Evolutionary conservation across 768 basidiomycete genomes (phyloP), one percentile per base, ranked within the genome.

Genomic region (Boletus rubroflammeus): DNA sequence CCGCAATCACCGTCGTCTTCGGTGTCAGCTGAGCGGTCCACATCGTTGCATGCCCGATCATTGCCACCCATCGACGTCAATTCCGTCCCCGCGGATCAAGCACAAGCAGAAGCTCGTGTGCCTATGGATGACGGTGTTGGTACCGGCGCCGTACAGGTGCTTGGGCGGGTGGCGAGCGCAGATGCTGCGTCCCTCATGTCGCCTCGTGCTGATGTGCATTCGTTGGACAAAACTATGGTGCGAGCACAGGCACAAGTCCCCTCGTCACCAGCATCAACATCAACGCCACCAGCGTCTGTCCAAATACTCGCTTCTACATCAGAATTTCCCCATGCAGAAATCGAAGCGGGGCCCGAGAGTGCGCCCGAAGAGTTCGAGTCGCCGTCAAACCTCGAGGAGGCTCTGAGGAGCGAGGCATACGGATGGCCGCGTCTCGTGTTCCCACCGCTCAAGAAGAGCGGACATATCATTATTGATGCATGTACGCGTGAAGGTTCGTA

Each of bases 391-490:
- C 59, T 89, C 17, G 70, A 83, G 55, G 78, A 75, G 35, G 72
- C 76, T 29, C 70, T 98, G 56, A 76, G 88, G 60, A 73, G 75
- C 26, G 91, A 95, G 69, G 86, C 93, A 11, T 93, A 86, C 58
- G 72, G 76, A 41, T 97, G 96, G 96, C 92, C 96, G 35, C 83
- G 97, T 51, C 78, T 98, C 32, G 81, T 98, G 47, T 89, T 92
- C 60, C 85, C 93, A n/a, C 96, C 97, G 29, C 66, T 97, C 65
- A 97, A 97, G 72, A 83, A 84, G 57, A 88, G 84, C 60, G 95
- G 95, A 0, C 96, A 98, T 69, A 81, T 98, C 59, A 86, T 94
- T 47, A 75, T 98, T 54, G 96, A 98, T 68, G 82, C 86, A 9
- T 99, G 97, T 68, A 86, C 86, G 13, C 65, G 82, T 1, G 81